phyloP scores from a whole-genome alignment of 495 filamentous ascomycete species.

The Aspergillus cavernicola region DNA sequence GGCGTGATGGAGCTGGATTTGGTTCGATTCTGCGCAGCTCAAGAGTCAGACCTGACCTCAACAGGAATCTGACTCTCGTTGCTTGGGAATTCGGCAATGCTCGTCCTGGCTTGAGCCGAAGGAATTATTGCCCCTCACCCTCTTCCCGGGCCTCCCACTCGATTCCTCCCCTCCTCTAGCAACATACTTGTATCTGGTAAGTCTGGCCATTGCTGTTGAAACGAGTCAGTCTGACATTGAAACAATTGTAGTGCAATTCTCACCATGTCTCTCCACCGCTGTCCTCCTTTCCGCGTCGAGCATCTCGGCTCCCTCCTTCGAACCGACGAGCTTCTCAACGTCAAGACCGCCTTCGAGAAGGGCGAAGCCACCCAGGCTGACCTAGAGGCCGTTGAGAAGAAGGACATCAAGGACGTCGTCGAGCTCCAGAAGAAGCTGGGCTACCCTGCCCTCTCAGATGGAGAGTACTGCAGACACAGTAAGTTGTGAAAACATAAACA shows the following conservation, averaged over 20 bases:
- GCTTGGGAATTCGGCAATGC: too few species aligned
- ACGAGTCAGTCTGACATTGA: too few species aligned
- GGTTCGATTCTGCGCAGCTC: not conserved
- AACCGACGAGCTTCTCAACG: constrained; percentile 63
- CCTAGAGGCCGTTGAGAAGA: constrained; percentile 55
- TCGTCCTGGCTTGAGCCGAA: too few species aligned
- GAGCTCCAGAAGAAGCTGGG: constrained; percentile 63
- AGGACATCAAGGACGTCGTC: constrained; percentile 62
- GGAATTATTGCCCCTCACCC: too few species aligned
- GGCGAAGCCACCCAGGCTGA: constrained; percentile 36
- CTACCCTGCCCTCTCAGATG: constrained; percentile 65
- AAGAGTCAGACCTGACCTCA: too few species aligned
- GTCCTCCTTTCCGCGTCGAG: constrained; percentile 77
- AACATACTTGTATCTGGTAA: too few species aligned
- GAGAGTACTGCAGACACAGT: constrained; percentile 71
- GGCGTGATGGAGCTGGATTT: constrained; percentile 1
- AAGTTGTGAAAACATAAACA: constrained; percentile 14
- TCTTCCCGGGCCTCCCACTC: too few species aligned
- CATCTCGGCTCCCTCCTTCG: constrained; percentile 80
- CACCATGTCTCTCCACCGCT: constrained; percentile 48
- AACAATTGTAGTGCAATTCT: too few species aligned
- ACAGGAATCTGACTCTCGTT: not conserved
- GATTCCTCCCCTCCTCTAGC: too few species aligned
- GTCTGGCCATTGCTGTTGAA: too few species aligned
- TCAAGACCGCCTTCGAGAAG: constrained; percentile 55